Evolutionary conservation across 1,139 yeast genomes (phyloP).

Genomic region (Arxiozyma slooffiae): DNA sequence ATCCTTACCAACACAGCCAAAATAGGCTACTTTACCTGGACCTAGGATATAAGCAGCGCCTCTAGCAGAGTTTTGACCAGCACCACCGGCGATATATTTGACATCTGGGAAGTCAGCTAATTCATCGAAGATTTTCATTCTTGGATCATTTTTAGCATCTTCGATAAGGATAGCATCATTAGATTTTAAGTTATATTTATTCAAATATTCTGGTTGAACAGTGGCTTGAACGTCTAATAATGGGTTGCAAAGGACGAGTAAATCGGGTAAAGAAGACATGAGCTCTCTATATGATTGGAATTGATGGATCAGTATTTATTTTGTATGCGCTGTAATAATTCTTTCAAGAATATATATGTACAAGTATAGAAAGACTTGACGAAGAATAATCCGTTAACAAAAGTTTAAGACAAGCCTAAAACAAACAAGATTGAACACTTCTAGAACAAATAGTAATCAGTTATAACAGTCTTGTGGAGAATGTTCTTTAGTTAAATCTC

Average conservation of each 20-base stretch:
- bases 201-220: slow-evolving; percentile 57
- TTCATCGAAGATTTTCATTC: slow-evolving; percentile 78
- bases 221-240: slow-evolving; percentile 82
- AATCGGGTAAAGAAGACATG: slow-evolving; percentile 41
- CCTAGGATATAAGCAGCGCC: slow-evolving; percentile 95
- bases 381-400: no score
- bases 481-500: no score
- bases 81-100: slow-evolving; percentile 91
- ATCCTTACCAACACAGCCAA: slow-evolving; percentile 95
- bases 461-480: no score
- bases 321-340: background rate
- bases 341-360: background rate
- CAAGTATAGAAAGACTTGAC: background rate
- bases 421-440: background rate
- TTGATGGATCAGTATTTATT: background rate
- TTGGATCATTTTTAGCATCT: slow-evolving; percentile 45
- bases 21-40: slow-evolving; percentile 72
- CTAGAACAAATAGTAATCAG: no score
- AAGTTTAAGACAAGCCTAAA: no score
- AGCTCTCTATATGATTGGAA: no score
- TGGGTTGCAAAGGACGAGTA: slow-evolving; percentile 71
- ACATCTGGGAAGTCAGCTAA: slow-evolving; percentile 52
- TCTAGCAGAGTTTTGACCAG: slow-evolving; percentile 98
- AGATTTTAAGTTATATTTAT: slow-evolving; percentile 74
- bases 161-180: slow-evolving; percentile 93